Evolutionary conservation across 371 early-diverging fungal genomes (phyloP).

Genomic region (Batrachochytrium dendrobatidis): DNA sequence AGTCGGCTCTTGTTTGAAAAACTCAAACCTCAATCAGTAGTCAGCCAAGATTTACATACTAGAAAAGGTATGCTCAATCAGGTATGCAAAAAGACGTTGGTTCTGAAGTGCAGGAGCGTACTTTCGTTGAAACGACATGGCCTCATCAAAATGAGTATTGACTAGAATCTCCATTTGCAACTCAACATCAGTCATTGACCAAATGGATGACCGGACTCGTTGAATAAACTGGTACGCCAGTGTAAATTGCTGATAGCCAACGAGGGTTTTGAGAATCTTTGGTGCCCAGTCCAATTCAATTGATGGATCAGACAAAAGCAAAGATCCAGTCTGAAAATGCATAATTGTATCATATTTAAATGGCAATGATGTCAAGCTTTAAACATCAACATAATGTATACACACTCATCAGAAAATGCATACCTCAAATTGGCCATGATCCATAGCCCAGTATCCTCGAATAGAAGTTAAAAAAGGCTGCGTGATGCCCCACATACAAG

Average conservation of each 20-base stretch:
- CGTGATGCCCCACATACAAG: background rate
- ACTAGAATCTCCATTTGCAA: background rate
- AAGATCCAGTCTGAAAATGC: background rate
- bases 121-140: background rate
- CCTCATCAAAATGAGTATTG: background rate
- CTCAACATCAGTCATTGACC: background rate
- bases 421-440: conserved; percentile 1
- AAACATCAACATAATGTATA: no score
- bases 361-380: background rate
- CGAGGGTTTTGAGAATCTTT: background rate
- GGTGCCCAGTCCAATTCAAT: background rate
- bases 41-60: background rate
- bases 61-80: background rate
- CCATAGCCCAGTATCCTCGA: background rate
- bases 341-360: background rate
- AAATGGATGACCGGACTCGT: background rate
- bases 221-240: background rate
- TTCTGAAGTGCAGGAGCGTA: background rate
- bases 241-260: background rate
- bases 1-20: background rate
- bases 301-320: background rate
- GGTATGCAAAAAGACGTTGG: background rate
- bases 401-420: background rate
- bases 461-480: background rate
- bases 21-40: background rate